Base-by-base conservation (phyloP, 139 green algal species). In the Micractinium conductrix region DNA sequence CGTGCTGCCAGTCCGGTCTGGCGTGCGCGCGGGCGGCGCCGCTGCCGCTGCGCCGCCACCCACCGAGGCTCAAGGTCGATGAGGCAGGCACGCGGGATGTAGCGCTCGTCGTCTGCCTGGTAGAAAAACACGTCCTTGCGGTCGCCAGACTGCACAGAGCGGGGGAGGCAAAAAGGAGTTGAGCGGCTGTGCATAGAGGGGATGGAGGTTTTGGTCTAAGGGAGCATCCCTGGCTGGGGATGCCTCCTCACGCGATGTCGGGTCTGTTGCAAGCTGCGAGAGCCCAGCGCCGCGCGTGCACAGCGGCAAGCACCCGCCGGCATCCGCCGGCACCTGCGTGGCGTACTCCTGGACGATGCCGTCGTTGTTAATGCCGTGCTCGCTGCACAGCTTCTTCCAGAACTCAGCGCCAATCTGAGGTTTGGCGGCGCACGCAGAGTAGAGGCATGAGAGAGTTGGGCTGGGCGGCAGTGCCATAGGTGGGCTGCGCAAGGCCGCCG, bases 91-190 rank as follows among this genome's bases (percentile, higher is more conserved):
- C 97, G 91, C 0, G 97, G 97, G 16, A 99, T 95, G 85, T 99
- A 99, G 62, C 98, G 96, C 76, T 99, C 96, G 71, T 99, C 97
- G 76, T 99, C 97, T 38, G 97, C 97, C 84, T 99, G 97, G 86
- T 99, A 99, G 90, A 99, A 99, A 88, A 99, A 99, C 17, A 99
- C 96, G 74, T 99, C 97, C 75, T 99, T 99, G 24, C 97, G 89
- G 88, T 99, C 97, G 10, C 92, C 93, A 26, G 48, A 74, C 19
- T 55, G 38, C 38, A 37, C 24, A 19, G 12, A 8, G 17, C 10
- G 55, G 55, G 21, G 21, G 55, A 63, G 9, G 9, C 21, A 22
- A 4, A n/a, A 22, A 17, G 55, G 9, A 4, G 9, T 9, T 63
- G 55, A 22, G 55, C 9, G 8, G 8, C 21, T 63, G 55, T 12